Conservation (phyloP, 306 rosid genomes). For the Canavalia gladiata region DNA sequence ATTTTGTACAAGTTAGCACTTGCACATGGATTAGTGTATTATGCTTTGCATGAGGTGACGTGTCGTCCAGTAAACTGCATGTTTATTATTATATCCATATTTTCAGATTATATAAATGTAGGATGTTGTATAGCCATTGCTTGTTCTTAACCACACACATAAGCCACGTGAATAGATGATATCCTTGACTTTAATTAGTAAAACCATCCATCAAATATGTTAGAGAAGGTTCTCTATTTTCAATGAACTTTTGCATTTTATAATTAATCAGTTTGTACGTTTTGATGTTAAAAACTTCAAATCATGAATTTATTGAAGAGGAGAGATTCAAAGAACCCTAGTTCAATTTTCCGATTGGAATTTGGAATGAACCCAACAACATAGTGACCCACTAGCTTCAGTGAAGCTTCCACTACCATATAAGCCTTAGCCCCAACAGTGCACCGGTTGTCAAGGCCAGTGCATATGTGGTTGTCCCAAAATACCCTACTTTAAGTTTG, state of each 20-base stretch:
- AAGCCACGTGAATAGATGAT: constrained; percentile 46
- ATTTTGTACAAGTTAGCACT: constrained; percentile 6
- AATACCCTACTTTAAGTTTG: constrained; percentile 19
- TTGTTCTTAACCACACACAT: background rate
- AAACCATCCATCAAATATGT: constrained; percentile 17
- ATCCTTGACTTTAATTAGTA: constrained; percentile 31
- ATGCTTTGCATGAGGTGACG: constrained; percentile 42
- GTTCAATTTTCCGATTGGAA: constrained; percentile 36
- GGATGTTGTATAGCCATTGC: constrained; percentile 55
- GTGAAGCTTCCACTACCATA: constrained; percentile 57
- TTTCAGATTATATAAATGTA: constrained; percentile 36
- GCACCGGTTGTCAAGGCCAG: constrained; percentile 45
- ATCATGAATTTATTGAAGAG: background rate
- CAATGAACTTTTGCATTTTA: constrained; percentile 21
- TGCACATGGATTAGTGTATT: constrained; percentile 44
- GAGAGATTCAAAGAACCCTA: constrained; percentile 35
- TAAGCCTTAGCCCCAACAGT: constrained; percentile 42
- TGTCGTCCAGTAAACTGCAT: constrained; percentile 13
- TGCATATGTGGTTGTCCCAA: constrained; percentile 46
- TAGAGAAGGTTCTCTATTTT: background rate
- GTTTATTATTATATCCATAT: constrained; percentile 14
- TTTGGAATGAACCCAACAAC: constrained; percentile 38
- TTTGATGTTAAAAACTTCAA: constrained; percentile 29
- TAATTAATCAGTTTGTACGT: constrained; percentile 32
- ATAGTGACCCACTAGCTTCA: constrained; percentile 50